Percentiles rank a stretch among this genome's conserved stretches.
Conservation (phyloP, 2,329 filamentous ascomycete species). For the Neonectria hederae region DNA sequence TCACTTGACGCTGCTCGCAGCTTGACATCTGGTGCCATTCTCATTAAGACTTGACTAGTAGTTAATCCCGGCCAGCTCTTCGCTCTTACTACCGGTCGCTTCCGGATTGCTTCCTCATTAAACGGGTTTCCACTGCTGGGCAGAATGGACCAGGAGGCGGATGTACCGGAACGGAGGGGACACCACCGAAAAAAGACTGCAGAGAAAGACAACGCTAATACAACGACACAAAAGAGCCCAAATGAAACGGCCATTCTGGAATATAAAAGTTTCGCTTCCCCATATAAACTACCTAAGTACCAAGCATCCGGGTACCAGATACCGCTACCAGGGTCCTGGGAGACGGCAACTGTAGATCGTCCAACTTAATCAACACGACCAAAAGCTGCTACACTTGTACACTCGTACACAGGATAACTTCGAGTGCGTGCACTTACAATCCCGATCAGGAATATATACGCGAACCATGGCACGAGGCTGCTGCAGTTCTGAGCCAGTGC, state of each 20-base stretch:
- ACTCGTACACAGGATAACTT: neutral
- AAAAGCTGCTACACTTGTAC: neutral
- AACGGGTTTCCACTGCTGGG: neutral
- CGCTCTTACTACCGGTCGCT: neutral
- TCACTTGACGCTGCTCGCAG: neutral
- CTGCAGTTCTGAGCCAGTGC: neutral
- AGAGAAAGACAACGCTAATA: neutral
- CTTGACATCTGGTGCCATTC: slow-evolving; percentile 1
- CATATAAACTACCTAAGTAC: neutral
- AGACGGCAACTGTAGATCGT: neutral
- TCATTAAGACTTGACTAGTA: neutral
- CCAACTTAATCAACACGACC: neutral
- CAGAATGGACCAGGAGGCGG: neutral
- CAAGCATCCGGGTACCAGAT: neutral
- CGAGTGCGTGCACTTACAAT: neutral
- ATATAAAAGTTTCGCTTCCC: neutral
- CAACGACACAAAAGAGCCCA: neutral
- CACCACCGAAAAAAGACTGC: neutral
- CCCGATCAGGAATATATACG: neutral
- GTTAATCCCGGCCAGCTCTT: neutral
- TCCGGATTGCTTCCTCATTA: neutral
- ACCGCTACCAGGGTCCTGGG: neutral
- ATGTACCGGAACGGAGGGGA: neutral
- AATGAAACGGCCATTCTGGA: neutral
- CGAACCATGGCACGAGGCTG: neutral